phyloP scores from a whole-genome alignment of 352 stramenopile species.

The Globisporangium yorkense region DNA sequence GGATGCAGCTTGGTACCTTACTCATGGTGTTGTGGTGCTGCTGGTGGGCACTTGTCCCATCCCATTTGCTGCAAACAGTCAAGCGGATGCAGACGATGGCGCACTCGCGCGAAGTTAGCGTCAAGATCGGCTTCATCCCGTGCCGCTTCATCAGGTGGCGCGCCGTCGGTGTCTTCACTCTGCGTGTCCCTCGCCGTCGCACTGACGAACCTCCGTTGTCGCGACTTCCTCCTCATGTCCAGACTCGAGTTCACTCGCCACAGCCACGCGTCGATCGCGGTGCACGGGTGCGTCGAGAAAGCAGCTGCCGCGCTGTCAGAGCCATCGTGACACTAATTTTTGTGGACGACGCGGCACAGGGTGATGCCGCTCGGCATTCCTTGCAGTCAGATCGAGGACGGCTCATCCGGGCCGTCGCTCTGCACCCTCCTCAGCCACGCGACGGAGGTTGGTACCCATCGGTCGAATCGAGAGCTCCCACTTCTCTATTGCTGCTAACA shows the following conservation, averaged over 20 bases:
- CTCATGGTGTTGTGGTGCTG: no score
- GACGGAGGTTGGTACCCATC: constrained; percentile 30
- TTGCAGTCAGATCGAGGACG: constrained; percentile 46
- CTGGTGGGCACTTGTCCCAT: no score
- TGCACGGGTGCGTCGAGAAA: constrained; percentile 43
- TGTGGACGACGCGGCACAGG: constrained; percentile 10
- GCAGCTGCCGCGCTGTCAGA: no score
- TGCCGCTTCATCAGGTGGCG: constrained; percentile 52
- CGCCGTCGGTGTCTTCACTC: background rate
- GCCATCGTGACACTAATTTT: background rate
- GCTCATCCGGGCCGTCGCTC: constrained; percentile 38
- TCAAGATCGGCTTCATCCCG: constrained; percentile 58
- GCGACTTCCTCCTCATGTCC: background rate
- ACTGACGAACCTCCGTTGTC: no score
- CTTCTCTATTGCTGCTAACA: background rate
- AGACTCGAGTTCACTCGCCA: constrained; percentile 55
- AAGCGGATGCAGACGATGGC: constrained; percentile 41
- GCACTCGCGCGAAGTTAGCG: constrained; percentile 43
- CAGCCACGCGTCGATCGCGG: constrained; percentile 44
- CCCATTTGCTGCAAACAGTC: constrained; percentile 20
- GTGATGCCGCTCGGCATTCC: constrained; percentile 39
- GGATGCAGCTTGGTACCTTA: background rate
- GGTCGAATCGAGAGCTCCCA: background rate
- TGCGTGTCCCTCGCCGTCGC: background rate
- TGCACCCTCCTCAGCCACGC: constrained; percentile 58